Evolutionary conservation across 257 asterid genomes (phyloP).

Genomic region (Nemophila menziesii): DNA sequence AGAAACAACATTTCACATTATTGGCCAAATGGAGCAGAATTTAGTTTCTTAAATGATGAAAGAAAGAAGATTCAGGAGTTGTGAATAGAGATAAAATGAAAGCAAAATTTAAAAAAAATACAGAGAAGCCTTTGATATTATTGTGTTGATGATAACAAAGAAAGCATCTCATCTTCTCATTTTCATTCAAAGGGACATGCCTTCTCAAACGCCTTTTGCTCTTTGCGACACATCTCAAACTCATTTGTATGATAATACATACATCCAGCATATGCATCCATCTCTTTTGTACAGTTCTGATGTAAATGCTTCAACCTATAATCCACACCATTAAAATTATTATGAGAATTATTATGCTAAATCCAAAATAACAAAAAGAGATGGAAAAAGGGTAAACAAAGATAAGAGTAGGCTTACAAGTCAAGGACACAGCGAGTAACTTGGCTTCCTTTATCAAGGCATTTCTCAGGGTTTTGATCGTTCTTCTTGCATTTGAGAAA

Average conservation of each 20-base stretch:
- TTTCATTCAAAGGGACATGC: constrained; percentile 49
- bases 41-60: too few relatives aligned
- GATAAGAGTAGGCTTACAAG: constrained; percentile 38
- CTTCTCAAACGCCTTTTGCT: constrained; percentile 77
- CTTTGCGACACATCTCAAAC: constrained; percentile 85
- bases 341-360: too few relatives aligned
- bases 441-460: constrained; percentile 69
- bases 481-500: constrained; percentile 72
- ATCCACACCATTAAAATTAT: neutral
- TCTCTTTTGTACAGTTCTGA: constrained; percentile 77
- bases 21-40: too few relatives aligned
- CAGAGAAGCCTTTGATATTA: constrained; percentile 14
- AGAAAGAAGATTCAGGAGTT: too few relatives aligned
- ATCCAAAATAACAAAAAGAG: neutral
- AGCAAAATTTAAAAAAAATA: too few relatives aligned
- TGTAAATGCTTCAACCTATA: constrained; percentile 80
- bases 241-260: constrained; percentile 91
- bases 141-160: constrained; percentile 4
- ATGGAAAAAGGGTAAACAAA: neutral
- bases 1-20: too few relatives aligned
- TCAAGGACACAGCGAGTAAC: constrained; percentile 67
- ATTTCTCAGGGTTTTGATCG: constrained; percentile 74
- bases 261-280: constrained; percentile 90
- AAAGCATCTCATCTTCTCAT: neutral
- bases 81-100: too few relatives aligned